Conservation (phyloP, 148 eudicot genomes). For the Cornus controversa region DNA sequence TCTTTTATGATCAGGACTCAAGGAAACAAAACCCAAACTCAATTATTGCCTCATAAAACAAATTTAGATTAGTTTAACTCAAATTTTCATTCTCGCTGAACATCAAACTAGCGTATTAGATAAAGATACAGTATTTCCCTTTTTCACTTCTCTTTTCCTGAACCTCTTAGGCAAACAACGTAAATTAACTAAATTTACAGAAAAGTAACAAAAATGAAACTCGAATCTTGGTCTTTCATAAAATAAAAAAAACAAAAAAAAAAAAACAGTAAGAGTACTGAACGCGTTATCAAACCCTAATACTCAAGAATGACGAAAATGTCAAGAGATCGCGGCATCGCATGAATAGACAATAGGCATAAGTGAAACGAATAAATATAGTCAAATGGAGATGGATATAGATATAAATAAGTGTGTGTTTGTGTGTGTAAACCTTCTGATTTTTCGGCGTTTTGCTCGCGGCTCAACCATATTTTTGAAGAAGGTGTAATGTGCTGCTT, state of each 20-base stretch:
- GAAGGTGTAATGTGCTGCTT: neutral
- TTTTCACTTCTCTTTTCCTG: neutral
- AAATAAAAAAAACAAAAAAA: neutral
- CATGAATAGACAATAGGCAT: neutral
- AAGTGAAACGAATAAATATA: neutral
- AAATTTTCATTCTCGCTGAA: neutral
- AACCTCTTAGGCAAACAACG: no score
- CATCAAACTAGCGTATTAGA: neutral
- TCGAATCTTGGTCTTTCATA: no score
- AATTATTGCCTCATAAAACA: neutral
- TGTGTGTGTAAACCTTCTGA: conserved; percentile 42
- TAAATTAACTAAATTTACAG: neutral
- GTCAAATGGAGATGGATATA: neutral
- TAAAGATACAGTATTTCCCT: neutral
- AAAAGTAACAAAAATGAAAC: no score
- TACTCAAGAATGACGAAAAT: neutral
- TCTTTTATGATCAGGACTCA: neutral
- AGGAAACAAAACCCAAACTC: neutral
- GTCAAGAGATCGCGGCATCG: conserved; percentile 1
- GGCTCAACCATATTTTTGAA: conserved; percentile 41
- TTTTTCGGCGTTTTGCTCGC: conserved; percentile 61
- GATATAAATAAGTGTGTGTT: no score
- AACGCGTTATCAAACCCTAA: neutral
- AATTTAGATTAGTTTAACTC: neutral
- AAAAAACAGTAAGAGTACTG: neutral